Evolutionary conservation across 805 yeast genomes (phyloP).

Genomic region (Barnettozyma populi): DNA sequence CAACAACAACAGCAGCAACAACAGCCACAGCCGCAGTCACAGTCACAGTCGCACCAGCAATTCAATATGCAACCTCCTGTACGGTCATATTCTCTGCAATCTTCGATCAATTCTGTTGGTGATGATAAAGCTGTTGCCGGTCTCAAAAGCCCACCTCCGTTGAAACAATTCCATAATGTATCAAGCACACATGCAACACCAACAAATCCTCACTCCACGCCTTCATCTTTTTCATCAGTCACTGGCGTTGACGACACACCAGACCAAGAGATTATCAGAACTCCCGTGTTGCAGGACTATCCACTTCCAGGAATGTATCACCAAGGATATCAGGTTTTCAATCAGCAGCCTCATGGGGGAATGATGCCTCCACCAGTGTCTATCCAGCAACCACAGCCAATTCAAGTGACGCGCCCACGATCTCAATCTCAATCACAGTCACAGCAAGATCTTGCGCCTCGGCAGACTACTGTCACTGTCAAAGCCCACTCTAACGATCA

Average conservation of each 20-base stretch:
- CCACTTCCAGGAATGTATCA: background rate
- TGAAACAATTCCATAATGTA: background rate
- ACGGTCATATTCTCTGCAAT: too few relatives aligned
- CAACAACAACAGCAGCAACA: background rate
- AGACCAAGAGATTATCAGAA: constrained; percentile 20
- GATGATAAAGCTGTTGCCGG: background rate
- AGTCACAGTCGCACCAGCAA: too few relatives aligned
- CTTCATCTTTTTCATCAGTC: background rate
- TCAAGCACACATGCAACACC: background rate
- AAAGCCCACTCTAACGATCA: background rate
- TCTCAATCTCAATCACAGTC: background rate
- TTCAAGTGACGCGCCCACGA: background rate
- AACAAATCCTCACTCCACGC: background rate
- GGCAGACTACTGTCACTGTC: background rate
- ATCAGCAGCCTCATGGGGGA: background rate
- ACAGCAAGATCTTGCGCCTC: background rate
- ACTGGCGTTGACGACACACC: constrained; percentile 15
- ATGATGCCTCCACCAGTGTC: constrained; percentile 10
- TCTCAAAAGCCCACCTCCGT: background rate
- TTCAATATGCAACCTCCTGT: too few relatives aligned
- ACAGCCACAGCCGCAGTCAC: background rate
- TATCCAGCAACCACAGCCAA: background rate
- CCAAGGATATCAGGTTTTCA: background rate
- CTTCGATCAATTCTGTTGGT: background rate
- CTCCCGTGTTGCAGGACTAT: constrained; percentile 10